Evolutionary conservation across 108 stramenopile species (phyloP).

Genomic region (Stephanodiscus minutulus): DNA sequence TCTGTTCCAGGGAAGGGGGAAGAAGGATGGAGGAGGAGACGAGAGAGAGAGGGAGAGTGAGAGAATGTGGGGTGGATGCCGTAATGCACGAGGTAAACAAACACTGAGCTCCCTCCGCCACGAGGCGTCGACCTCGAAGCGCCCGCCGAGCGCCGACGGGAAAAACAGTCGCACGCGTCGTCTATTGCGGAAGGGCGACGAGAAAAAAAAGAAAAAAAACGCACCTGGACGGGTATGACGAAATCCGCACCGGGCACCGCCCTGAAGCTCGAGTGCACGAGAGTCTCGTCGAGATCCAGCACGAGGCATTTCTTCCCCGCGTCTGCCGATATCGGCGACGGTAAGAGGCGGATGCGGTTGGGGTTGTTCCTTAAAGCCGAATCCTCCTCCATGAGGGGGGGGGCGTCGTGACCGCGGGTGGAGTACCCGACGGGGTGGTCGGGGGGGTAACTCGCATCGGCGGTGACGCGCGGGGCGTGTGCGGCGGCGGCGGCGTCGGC

Average conservation of each 20-base stretch:
- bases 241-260: constrained; percentile 95
- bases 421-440: constrained; percentile 34
- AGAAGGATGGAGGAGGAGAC: neutral
- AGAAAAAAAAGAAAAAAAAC: constrained; percentile 19
- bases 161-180: too few species aligned
- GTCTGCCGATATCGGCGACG: too few species aligned
- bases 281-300: constrained; percentile 97
- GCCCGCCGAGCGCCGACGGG: too few species aligned
- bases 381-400: constrained; percentile 38
- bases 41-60: neutral
- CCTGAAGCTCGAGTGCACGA: constrained; percentile 97
- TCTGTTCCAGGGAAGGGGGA: constrained; percentile 39
- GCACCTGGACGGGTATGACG: constrained; percentile 96
- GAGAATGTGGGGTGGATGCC: neutral
- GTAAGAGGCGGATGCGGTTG: too few species aligned
- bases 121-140: too few species aligned
- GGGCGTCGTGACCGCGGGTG: constrained; percentile 50
- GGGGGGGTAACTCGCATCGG: neutral
- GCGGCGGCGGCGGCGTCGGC: neutral
- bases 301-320: constrained; percentile 95
- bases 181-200: too few species aligned
- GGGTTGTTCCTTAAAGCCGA: constrained; percentile 44
- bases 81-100: too few species aligned
- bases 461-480: too few species aligned
- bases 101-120: too few species aligned